A percentile compares a stretch with the other conserved stretches of the same genome.
Conservation (phyloP, 2,329 filamentous ascomycete genomes). For the Chaetomiaceae sp. region DNA sequence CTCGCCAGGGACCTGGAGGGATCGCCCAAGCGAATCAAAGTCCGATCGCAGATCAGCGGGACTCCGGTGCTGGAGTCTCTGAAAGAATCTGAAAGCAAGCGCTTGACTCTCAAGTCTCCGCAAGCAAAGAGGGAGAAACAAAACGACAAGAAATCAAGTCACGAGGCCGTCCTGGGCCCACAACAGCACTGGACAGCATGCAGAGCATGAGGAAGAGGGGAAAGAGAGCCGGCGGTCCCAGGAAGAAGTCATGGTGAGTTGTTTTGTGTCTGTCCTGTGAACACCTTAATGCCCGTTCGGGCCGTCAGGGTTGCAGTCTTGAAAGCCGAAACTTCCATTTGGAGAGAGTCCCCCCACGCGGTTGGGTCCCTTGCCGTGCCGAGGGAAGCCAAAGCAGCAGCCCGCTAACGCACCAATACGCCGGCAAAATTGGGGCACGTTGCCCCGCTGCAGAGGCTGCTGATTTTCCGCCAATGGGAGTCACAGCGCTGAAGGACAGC, state of each 20-base stretch:
- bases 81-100: neutral
- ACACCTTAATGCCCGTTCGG: no score
- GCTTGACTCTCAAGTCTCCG: neutral
- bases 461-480: conserved; percentile 19
- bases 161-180: neutral
- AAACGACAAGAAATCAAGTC: neutral
- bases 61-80: no score
- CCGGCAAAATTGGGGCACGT: conserved; percentile 16
- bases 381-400: neutral
- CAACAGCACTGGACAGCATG: neutral
- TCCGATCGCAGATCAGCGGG: conserved; percentile 8
- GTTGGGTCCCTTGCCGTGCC: neutral
- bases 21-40: neutral
- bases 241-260: conserved; percentile 2
- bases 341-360: no score
- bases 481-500: neutral
- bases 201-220: neutral
- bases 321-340: neutral
- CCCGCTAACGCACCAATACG: conserved; percentile 11
- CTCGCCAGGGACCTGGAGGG: neutral
- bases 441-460: conserved; percentile 7
- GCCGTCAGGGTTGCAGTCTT: neutral
- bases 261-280: neutral
- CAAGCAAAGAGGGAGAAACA: neutral
- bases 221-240: neutral